A percentile compares a stretch with the other conserved stretches of the same genome.
These are phyloP conservation scores for Cucurbita ficifolia DNA, from an alignment of 306 rosid genomes.

Conservation along the genomic window DNA sequence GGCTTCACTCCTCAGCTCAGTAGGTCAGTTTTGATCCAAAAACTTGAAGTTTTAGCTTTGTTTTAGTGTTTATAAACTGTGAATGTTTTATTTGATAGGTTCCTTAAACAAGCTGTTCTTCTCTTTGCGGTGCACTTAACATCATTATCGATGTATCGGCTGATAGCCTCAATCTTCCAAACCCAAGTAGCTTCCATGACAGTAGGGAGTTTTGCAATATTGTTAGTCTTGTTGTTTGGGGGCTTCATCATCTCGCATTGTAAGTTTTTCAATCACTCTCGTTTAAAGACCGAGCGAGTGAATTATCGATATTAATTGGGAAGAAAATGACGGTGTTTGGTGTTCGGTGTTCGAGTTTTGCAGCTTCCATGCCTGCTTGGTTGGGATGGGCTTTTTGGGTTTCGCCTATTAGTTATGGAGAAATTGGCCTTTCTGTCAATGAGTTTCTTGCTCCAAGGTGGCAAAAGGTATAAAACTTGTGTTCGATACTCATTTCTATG, in stretches of 20 bases:
- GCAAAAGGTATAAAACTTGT: slow-evolving; percentile 4
- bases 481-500: too few relatives aligned
- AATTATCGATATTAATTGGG: neutral
- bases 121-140: slow-evolving; percentile 19
- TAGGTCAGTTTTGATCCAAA: slow-evolving; percentile 8
- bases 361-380: slow-evolving; percentile 30
- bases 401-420: slow-evolving; percentile 28
- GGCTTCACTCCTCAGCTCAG: slow-evolving; percentile 27
- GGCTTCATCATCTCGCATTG: slow-evolving; percentile 23
- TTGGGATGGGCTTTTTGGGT: slow-evolving; percentile 31
- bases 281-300: too few relatives aligned
- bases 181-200: slow-evolving; percentile 11
- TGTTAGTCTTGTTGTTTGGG: slow-evolving; percentile 14
- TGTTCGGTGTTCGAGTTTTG: neutral
- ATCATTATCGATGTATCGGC: slow-evolving; percentile 20
- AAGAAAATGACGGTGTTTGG: neutral
- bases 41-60: too few relatives aligned
- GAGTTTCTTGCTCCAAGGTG: slow-evolving; percentile 31
- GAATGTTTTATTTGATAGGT: slow-evolving; percentile 4
- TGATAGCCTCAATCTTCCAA: slow-evolving; percentile 23
- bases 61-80: too few relatives aligned
- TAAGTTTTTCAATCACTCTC: neutral
- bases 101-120: slow-evolving; percentile 16
- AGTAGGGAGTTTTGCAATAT: slow-evolving; percentile 16
- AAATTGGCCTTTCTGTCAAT: slow-evolving; percentile 23